These are phyloP conservation scores for Hygrophoropsis aurantiaca DNA, from an alignment of 768 basidiomycete species.

Conservation along the genomic window DNA sequence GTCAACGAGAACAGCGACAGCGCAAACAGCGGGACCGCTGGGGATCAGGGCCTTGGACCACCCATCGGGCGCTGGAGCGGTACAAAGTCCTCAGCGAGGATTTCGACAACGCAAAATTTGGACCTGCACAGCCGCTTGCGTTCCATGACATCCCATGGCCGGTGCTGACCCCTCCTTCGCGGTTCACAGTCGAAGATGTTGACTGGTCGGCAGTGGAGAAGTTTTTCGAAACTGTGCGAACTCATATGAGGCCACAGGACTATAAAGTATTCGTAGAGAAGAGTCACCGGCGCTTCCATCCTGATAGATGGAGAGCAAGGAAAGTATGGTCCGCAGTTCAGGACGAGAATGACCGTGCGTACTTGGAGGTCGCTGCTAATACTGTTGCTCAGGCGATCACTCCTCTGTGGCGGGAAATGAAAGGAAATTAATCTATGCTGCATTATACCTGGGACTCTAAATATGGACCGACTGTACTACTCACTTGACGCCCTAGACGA, in stretches of 20 bases:
- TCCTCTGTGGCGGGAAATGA: conserved; percentile 58
- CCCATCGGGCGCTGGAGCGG: conserved; percentile 65
- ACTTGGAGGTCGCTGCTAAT: conserved; percentile 68
- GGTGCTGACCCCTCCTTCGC: conserved; percentile 52
- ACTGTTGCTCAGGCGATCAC: conserved; percentile 75
- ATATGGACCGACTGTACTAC: no score
- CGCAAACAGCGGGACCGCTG: conserved; percentile 53
- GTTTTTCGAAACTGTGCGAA: conserved; percentile 60
- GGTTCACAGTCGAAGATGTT: conserved; percentile 61
- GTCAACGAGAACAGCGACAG: conserved; percentile 40
- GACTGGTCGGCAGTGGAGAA: conserved; percentile 70
- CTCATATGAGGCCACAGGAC: conserved; percentile 56
- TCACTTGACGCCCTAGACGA: no score
- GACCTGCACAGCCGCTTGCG: conserved; percentile 48
- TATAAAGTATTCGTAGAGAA: conserved; percentile 67
- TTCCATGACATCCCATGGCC: conserved; percentile 79
- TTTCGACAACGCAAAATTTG: conserved; percentile 65
- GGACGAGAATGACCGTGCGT: conserved; percentile 57
- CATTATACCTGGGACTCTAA: no score
- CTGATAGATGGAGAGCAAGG: conserved; percentile 75
- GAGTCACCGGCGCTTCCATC: conserved; percentile 75
- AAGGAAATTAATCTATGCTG: conserved; percentile 23
- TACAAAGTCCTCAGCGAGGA: conserved; percentile 59
- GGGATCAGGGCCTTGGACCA: conserved; percentile 63
- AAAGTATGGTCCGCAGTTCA: conserved; percentile 56